These are phyloP conservation scores for Furculomyces boomerangus DNA, from an alignment of 371 early-diverging fungal genomes.

Conservation along the genomic window DNA sequence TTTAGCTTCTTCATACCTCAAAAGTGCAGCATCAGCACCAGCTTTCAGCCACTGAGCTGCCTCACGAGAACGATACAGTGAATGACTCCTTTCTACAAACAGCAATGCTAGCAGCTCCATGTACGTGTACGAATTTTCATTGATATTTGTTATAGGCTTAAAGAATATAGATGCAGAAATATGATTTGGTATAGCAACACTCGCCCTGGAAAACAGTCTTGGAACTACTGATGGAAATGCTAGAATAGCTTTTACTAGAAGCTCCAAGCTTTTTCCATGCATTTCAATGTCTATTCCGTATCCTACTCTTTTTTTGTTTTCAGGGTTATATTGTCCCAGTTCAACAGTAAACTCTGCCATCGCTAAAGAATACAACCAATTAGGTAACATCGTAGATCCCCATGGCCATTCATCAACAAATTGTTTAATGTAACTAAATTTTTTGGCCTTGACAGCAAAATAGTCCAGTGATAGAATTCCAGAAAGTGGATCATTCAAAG, in stretches of 20 bases:
- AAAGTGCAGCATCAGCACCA: constrained; percentile 17
- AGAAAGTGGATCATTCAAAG: constrained; percentile 53
- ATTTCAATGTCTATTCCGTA: constrained; percentile 7
- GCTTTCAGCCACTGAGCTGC: constrained; percentile 18
- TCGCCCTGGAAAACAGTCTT: constrained; percentile 13
- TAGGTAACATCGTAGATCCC: constrained; percentile 38
- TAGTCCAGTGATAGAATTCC: constrained; percentile 61
- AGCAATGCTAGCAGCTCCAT: constrained; percentile 22
- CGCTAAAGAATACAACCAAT: constrained; percentile 57
- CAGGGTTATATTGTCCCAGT: neutral
- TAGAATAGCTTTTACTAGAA: constrained; percentile 46
- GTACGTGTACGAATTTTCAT: constrained; percentile 12
- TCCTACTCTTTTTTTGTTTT: neutral
- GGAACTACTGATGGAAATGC: constrained; percentile 19
- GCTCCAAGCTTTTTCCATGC: constrained; percentile 25
- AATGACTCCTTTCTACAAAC: constrained; percentile 21
- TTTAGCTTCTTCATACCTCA: constrained; percentile 13
- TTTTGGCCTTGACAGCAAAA: constrained; percentile 56
- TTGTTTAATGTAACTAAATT: constrained; percentile 42
- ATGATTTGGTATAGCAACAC: constrained; percentile 11
- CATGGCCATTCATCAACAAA: constrained; percentile 24
- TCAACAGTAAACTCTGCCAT: constrained; percentile 52
- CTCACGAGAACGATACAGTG: constrained; percentile 22
- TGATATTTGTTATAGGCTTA: constrained; percentile 7
- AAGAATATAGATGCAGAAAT: constrained; percentile 18